A percentile compares a stretch with the other conserved stretches of the same genome.
Evolutionary conservation across 23 red algal species (phyloP).

Genomic region (Chondrus crispus): DNA sequence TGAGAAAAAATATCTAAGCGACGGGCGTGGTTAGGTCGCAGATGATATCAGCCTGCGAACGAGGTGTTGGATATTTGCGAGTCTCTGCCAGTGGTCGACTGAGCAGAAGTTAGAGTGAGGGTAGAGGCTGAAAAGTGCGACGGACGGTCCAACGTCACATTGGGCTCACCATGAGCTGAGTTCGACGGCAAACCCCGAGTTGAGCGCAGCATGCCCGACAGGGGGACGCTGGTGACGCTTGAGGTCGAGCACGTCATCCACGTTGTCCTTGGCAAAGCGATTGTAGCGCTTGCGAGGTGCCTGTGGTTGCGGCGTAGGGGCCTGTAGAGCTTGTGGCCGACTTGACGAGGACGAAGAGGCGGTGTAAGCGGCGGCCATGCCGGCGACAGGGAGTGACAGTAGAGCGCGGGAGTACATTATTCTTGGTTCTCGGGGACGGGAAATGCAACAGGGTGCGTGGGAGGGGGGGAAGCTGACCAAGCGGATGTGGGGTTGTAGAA

Average conservation of each 20-base stretch:
- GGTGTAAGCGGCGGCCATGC: conserved; percentile 14
- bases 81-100: no score
- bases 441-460: not conserved
- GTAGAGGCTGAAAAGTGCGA: no score
- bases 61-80: no score
- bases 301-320: not conserved
- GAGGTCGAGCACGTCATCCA: conserved; percentile 30
- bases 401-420: conserved; percentile 15
- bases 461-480: not conserved
- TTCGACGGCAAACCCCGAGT: conserved; percentile 46
- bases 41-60: no score
- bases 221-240: conserved; percentile 9
- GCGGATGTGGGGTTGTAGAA: not conserved
- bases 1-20: no score
- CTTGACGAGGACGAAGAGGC: not conserved
- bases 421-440: no score
- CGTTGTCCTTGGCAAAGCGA: not conserved
- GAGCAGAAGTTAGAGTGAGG: no score
- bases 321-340: not conserved
- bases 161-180: conserved; percentile 36
- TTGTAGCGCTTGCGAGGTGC: not conserved
- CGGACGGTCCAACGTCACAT: no score
- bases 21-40: no score
- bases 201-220: conserved; percentile 19
- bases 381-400: conserved; percentile 13